A percentile compares a stretch with the other conserved stretches of the same genome.
These are phyloP conservation scores for Parsonsia alboflavescens DNA, from an alignment of 257 asterid species.

Conservation along the genomic window DNA sequence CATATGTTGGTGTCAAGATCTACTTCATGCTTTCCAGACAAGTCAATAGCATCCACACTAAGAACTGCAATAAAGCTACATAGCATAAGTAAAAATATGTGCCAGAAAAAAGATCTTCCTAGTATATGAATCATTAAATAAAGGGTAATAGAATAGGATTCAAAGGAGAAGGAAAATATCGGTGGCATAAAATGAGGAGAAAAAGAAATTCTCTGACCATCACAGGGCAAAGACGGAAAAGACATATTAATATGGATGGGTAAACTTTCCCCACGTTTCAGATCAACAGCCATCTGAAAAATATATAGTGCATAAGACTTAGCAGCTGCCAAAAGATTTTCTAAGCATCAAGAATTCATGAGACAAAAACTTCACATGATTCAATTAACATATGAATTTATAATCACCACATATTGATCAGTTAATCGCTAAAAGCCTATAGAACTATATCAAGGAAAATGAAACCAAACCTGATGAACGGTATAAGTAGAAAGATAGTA, in stretches of 20 bases:
- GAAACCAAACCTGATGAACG: constrained; percentile 73
- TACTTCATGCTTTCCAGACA: constrained; percentile 99
- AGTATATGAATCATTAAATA: neutral
- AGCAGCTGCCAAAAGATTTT: constrained; percentile 8
- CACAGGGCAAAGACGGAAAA: constrained; percentile 97
- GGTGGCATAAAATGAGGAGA: constrained; percentile 11
- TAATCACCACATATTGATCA: neutral
- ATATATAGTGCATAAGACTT: constrained; percentile 13
- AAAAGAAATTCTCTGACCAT: constrained; percentile 47
- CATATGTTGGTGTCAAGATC: constrained; percentile 98
- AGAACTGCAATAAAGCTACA: constrained; percentile 48
- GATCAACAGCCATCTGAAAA: constrained; percentile 91
- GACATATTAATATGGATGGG: constrained; percentile 97
- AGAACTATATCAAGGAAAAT: constrained; percentile 8
- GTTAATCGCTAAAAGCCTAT: neutral
- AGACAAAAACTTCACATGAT: constrained; percentile 1
- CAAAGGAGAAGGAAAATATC: constrained; percentile 6
- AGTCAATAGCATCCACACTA: constrained; percentile 94
- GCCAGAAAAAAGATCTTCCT: constrained; percentile 8
- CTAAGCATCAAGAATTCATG: neutral
- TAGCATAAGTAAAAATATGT: constrained; percentile 9
- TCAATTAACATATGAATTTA: neutral
- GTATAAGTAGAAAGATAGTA: constrained; percentile 80
- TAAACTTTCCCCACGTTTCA: constrained; percentile 89
- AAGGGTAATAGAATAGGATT: constrained; percentile 1